A percentile compares a stretch with the other conserved stretches of the same genome.
Conservation (phyloP, 2,329 filamentous ascomycete species). For the Juglanconis juglandina region DNA sequence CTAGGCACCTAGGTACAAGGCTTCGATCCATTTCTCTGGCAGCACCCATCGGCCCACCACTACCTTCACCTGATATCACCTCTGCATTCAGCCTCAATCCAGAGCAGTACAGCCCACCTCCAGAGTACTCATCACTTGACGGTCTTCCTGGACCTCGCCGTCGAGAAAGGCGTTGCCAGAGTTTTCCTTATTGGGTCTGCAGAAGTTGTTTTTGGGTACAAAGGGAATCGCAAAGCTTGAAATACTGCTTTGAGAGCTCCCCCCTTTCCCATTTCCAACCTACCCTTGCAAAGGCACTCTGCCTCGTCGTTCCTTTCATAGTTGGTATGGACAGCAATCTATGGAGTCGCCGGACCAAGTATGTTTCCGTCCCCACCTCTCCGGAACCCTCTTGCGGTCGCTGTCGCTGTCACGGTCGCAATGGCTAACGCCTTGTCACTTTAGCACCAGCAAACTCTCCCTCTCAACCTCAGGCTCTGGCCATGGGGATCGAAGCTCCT, state of each 20-base stretch:
- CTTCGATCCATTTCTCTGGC: too few relatives aligned
- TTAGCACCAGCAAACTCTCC: constrained; percentile 83
- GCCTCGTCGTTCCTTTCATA: constrained; percentile 17
- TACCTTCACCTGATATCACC: not conserved
- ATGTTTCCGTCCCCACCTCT: constrained; percentile 32
- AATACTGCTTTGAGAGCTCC: constrained; percentile 10
- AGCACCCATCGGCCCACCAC: too few relatives aligned
- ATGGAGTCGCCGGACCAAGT: constrained; percentile 85
- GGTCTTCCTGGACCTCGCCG: not conserved
- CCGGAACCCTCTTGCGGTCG: too few relatives aligned
- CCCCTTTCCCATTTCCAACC: not conserved
- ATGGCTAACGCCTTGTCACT: constrained; percentile 20
- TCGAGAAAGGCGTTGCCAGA: not conserved
- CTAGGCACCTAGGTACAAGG: too few relatives aligned
- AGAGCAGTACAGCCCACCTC: not conserved
- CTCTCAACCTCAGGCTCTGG: constrained; percentile 68
- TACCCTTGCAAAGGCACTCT: constrained; percentile 10
- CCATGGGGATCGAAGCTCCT: constrained; percentile 55
- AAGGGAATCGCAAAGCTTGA: constrained; percentile 10
- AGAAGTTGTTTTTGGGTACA: constrained; percentile 3
- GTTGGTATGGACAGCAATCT: constrained; percentile 56
- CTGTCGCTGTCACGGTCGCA: not conserved
- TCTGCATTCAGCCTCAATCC: not conserved
- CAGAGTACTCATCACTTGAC: not conserved
- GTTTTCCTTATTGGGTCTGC: not conserved